Evolutionary conservation across 1,139 yeast genomes (phyloP).

Genomic region (Candida sp.): DNA sequence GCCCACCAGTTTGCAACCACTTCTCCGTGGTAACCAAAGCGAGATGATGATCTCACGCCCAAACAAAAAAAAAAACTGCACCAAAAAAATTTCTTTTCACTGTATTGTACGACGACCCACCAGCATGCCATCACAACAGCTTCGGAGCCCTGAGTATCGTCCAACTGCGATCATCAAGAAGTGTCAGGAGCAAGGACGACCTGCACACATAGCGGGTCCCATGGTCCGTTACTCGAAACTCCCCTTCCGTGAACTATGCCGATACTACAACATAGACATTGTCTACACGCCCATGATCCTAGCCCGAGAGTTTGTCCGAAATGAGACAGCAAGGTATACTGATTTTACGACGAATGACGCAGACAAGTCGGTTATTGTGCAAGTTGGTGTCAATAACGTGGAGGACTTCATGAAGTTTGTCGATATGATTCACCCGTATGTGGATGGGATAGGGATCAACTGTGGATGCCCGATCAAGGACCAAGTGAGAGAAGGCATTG

Average conservation of each 20-base stretch:
- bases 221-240: constrained; percentile 97
- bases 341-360: constrained; percentile 80
- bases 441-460: constrained; percentile 93
- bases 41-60: not conserved
- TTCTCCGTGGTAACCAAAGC: not conserved
- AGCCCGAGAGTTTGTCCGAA: constrained; percentile 93
- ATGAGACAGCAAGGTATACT: constrained; percentile 75
- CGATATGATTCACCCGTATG: constrained; percentile 87
- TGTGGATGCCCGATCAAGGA: constrained; percentile 98
- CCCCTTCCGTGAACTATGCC: constrained; percentile 83
- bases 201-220: constrained; percentile 88
- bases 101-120: not conserved
- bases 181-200: constrained; percentile 44
- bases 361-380: constrained; percentile 82
- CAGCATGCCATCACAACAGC: constrained; percentile 4
- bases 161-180: constrained; percentile 17
- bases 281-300: constrained; percentile 97
- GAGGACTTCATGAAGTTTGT: constrained; percentile 85
- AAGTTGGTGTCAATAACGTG: constrained; percentile 90
- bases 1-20: constrained; percentile 1
- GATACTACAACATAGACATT: constrained; percentile 78
- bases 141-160: constrained; percentile 7
- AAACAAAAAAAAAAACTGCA: constrained; percentile 5
- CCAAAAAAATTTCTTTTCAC: not conserved
- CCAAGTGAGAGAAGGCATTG: constrained; percentile 95